Conservation (phyloP, 331 rosid species). For the Stylosanthes scabra region DNA sequence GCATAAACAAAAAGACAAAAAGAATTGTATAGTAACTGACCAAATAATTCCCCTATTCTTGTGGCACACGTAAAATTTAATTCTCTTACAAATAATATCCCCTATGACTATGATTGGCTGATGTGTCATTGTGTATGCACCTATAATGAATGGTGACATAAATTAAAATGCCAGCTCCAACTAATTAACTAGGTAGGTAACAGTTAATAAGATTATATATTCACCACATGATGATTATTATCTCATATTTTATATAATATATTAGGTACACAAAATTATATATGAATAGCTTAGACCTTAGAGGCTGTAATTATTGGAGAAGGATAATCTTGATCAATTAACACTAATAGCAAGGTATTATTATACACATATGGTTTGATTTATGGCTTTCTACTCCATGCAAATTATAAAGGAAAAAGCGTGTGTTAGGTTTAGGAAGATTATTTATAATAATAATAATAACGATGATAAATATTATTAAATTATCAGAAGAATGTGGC, state of each 20-base stretch:
- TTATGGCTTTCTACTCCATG: not conserved
- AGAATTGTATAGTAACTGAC: constrained; percentile 7
- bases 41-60: constrained; percentile 29
- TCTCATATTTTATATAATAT: too few relatives aligned
- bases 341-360: not conserved
- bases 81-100: not conserved
- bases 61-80: not conserved
- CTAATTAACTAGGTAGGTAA: not conserved
- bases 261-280: too few relatives aligned
- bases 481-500: too few relatives aligned
- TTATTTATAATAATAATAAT: not conserved
- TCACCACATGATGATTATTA: not conserved
- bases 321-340: not conserved
- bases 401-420: not conserved
- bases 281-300: not conserved
- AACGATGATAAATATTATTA: too few relatives aligned
- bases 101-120: constrained; percentile 21
- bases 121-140: constrained; percentile 31
- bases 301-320: not conserved
- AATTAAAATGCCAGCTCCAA: constrained; percentile 19
- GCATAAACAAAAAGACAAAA: constrained; percentile 35
- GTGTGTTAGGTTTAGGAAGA: not conserved
- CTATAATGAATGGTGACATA: constrained; percentile 14
- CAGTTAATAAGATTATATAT: too few relatives aligned
- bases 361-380: not conserved